Base-by-base conservation (phyloP, 2,329 filamentous ascomycete species). In the Xylariaceae sp. region DNA sequence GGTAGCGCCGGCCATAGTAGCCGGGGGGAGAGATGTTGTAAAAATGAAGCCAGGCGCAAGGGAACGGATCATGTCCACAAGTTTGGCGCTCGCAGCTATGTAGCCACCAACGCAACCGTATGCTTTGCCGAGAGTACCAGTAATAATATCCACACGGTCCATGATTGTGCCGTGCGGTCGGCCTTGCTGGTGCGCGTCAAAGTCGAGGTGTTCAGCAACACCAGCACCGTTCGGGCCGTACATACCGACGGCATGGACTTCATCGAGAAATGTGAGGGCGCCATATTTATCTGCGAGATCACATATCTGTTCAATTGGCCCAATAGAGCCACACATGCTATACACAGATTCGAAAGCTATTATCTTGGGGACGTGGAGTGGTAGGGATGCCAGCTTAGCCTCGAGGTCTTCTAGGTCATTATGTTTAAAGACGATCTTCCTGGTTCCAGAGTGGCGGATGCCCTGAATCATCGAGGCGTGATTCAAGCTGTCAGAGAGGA, bases 401-500 rank as follows among this genome's bases (percentile, higher is more conserved):
- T 99, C 94, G 14, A 99, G 77, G 63, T 99, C 94, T 39, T 79
- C 83, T n/a, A 97, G 72, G 63, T 99, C 91, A 64, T 99, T 99
- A 75, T 99, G 94, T 75, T 95, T 95, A 81, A 97, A 99, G 22
- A 99, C 92, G 71, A 97, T 81, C 78, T 99, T 99, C 75, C 89
- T 92, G 36, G 94, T 91, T 41, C 92, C 91, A 10, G 92, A 97
- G 71, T 99, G 94, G 40, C 94, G 89, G 63, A 99, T 99, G 41
- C 94, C 94, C 72, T 97, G 94, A 54, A 99, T 99, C 94, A 99
- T 99, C 6, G 92, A 97, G 11, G 94, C 94, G 68, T 99, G 94
- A 69, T 99, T 99, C 67, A 96, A 74, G 69, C 89, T 95, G 73
- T 99, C 94, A 6, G 91, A 96, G n/a, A 99, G 76, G 63, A 97